Base-by-base conservation (phyloP, 2,329 filamentous ascomycete species). In the Aspergillus tubingensis region DNA sequence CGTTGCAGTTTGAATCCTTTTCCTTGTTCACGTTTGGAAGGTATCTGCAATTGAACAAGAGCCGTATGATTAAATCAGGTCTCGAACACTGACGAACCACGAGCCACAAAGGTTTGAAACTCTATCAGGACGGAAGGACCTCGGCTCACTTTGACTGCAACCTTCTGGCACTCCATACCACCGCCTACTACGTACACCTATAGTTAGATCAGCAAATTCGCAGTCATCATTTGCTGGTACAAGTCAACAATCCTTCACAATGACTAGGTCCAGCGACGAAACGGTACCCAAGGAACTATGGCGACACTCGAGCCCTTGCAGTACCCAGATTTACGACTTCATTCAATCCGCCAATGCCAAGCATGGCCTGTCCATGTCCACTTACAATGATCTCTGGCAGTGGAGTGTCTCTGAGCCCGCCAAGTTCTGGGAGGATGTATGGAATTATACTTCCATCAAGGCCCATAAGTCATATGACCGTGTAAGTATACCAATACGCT, bases 351-450 rank as follows among this genome's bases (percentile, higher is more conserved):
- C 96, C 65, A 91, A 89, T 75, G 73, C 84, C 62, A 90, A 89
- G 68, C 85, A 93, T 70, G 77, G 79, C 10, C 75, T 92, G 58
- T 73, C 80, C 21, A 80, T 95, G 50, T 73, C 81, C 17, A 86
- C 82, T 63, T 96, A 96, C 71, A 79, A 87, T 19, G 86, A 86
- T n/a, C 83, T 98, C 8, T 90, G 94, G 79, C 79, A 85, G 72
- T 98, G 94, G 94, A 96, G 92, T 66, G 84, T 95, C 64, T 85
- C 89, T 7, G 82, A 94, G 67, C 83, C 92, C 7, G 83, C 87
- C 23, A 79, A 83, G 1, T 96, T 97, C 75, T 98, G 94, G 94
- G 87, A 85, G 53, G 88, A 92, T 58, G 85, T 92, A 8, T 97
- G 93, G 93, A 82, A 90, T 44, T 93, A 90, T 76, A 90, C 90